Evolutionary conservation across 164 flowering plant species (phyloP), one percentile per base, ranked within the genome.

Genomic region (Sedum album): DNA sequence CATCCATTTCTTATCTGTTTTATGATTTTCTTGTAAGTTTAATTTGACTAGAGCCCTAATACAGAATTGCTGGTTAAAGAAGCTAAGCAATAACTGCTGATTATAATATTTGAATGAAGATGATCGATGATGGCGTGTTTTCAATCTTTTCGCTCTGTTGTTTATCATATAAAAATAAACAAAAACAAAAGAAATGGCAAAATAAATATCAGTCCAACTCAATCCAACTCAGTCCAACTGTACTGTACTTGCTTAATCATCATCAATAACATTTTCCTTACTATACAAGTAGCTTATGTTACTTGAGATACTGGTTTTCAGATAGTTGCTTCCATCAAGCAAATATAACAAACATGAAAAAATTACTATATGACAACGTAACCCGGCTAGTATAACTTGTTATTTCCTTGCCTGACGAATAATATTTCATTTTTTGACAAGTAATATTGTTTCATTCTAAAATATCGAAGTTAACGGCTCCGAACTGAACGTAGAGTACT

Each of bases 221-320:
- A 21, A 33, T 57, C 62, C 62, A 57, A 57, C 62, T 57, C 31
- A 26, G 13, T 57, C 62, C 62, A 57, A 57, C 62, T 57, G 62
- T 57, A 57, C 60, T 23, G 2, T 6, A 6, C 25, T n/a, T 49
- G 1, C 20, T 57, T 17, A 11, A 57, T 53, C 60, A 55, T 28
- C 33, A 57, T 26, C 62, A 25, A 23, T 31, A 57, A 5, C 31
- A 57, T 57, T 28, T 28, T 57, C 33, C 18, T 57, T 2, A 5
- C n/a, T 28, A 57, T 55, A 41, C 17, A 11, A 44, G 11, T 17
- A 10, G 48, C 14, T 11, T 42, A 42, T 15, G 4, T 42, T 42
- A 15, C 57, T 49, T 49, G n/a, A 20, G n/a, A 49, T 25, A 49
- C 26, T 20, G 57, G 57, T n/a, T 49, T 49, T 18, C n/a, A 49